Evolutionary conservation across 1,284 basidiomycete species (phyloP), one percentile per base, ranked within the genome.

Genomic region (Phellinidium pouzarii): DNA sequence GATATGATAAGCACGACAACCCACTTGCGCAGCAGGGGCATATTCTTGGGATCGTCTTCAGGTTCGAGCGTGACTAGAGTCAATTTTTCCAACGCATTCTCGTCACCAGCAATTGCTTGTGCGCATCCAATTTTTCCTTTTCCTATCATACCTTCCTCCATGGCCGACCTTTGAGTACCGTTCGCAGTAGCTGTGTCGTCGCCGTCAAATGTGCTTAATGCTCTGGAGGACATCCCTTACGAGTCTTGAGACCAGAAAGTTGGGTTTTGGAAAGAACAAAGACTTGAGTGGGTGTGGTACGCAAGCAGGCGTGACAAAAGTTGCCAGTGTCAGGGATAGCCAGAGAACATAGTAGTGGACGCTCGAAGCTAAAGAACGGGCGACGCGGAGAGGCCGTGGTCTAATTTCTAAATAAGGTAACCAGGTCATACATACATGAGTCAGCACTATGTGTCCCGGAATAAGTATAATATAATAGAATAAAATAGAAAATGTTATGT

Each of bases 21-120:
- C 83, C 83, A 86, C 63, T 82, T 81, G 58, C 69, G 70, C 47
- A 68, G 56, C 0, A 62, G 49, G n/a, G 76, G 62, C 43, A 78
- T 60, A 27, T 68, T 63, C 56, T 80, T 75, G 0, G 82, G 81
- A 57, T 81, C 64, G 36, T 84, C 80, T n/a, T 68, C 59, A 1
- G 68, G 64, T 2, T 74, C 72, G 4, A 83, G 66, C 27, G 58
- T 59, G 34, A 76, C 72, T 34, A 42, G 20, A 19, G 17, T 40
- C 25, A 22, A 6, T 3, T 47, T 34, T 2, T 14, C 31, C 9
- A 14, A 8, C 25, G 11, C 51, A 22, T n/a, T 53, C 48, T 22
- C 45, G 14, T 19, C 23, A 17, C 8, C 22, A 23, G 27, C 27
- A 14, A 14, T 22, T 5, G 17, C n/a, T 12, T 23, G 20, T 17